Percentiles rank a stretch among this genome's conserved stretches.
Conservation (phyloP, 306 rosid species). For the Cyclanthera cordifolia region DNA sequence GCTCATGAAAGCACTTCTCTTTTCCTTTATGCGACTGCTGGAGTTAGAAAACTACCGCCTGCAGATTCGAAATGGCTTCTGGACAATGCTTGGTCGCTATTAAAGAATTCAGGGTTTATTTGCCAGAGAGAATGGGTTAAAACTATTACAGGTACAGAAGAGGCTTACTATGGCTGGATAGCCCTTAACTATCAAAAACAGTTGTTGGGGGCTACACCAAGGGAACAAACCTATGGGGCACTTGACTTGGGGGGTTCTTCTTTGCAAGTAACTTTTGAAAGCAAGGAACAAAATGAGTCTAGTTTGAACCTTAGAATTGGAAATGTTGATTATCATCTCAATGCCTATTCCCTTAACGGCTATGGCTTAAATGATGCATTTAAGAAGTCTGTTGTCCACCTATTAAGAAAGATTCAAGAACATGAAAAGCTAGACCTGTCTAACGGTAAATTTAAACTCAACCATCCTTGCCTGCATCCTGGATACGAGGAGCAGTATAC, state of each 20-base stretch:
- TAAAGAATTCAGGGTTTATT: conserved; percentile 59
- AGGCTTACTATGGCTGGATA: conserved; percentile 93
- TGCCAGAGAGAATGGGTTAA: conserved; percentile 65
- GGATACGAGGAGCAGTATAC: conserved; percentile 57
- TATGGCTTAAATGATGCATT: conserved; percentile 90
- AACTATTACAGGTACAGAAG: conserved; percentile 72
- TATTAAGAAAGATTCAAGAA: conserved; percentile 38
- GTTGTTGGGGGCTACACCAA: conserved; percentile 51
- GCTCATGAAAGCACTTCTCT: conserved; percentile 59
- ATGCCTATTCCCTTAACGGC: conserved; percentile 73
- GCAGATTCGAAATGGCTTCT: conserved; percentile 66
- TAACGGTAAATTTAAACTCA: conserved; percentile 30
- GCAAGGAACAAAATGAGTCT: conserved; percentile 46
- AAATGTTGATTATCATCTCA: conserved; percentile 63
- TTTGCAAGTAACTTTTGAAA: conserved; percentile 90
- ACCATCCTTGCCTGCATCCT: conserved; percentile 86
- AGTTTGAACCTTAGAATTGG: conserved; percentile 76
- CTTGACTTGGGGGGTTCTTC: conserved; percentile 96
- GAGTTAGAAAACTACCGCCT: conserved; percentile 62
- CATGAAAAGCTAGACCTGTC: conserved; percentile 24
- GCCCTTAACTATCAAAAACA: conserved; percentile 66
- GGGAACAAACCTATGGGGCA: conserved; percentile 71
- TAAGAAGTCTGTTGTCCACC: conserved; percentile 62
- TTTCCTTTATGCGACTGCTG: conserved; percentile 84
- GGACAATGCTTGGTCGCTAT: conserved; percentile 69